A percentile compares a stretch with the other conserved stretches of the same genome.
phyloP scores from a whole-genome alignment of 2,329 filamentous ascomycete species.

The Nemania bipapillata region DNA sequence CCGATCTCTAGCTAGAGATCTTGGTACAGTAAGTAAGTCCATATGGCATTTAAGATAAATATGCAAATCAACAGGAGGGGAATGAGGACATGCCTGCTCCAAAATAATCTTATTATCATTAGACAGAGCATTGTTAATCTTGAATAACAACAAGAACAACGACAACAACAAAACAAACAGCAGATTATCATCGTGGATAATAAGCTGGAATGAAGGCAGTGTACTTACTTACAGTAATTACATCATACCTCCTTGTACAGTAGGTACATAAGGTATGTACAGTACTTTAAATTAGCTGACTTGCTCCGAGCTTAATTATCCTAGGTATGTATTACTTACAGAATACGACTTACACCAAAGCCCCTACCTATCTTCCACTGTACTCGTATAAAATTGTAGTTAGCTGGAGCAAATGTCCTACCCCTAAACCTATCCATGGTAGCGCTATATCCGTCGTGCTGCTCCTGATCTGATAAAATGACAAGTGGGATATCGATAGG shows the following conservation, averaged over 20 bases:
- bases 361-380: too few relatives aligned
- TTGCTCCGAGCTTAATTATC: too few relatives aligned
- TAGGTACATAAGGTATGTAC: too few relatives aligned
- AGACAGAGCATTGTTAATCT: background rate
- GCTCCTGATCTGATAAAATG: background rate
- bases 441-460: slow-evolving; percentile 2
- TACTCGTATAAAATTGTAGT: background rate
- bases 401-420: background rate
- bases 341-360: too few relatives aligned
- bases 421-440: background rate
- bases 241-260: too few relatives aligned
- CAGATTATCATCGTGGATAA: background rate
- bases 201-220: background rate
- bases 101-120: background rate
- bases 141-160: background rate
- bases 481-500: slow-evolving; percentile 8
- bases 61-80: background rate
- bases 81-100: background rate
- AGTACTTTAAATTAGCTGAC: too few relatives aligned
- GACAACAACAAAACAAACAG: too few relatives aligned
- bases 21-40: background rate
- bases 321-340: too few relatives aligned
- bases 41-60: background rate
- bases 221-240: background rate
- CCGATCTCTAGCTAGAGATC: background rate